These are phyloP conservation scores for Aquilaria yunnanensis DNA, from an alignment of 345 rosid genomes.

Conservation along the genomic window DNA sequence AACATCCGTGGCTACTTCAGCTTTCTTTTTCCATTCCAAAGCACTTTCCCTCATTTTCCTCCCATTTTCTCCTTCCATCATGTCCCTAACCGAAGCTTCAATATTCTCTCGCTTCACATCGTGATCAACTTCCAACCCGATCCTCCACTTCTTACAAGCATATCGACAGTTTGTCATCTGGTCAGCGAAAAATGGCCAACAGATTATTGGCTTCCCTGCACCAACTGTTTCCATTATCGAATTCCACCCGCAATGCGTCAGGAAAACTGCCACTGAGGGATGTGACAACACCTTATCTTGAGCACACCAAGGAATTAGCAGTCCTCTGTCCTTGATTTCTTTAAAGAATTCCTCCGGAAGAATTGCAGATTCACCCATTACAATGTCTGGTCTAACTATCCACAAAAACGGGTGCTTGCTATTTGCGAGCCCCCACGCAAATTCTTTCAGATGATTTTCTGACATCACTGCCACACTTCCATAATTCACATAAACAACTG, in stretches of 20 bases:
- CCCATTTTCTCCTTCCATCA: slow-evolving; percentile 8
- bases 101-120: slow-evolving; percentile 16
- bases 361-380: slow-evolving; percentile 1
- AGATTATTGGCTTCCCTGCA: slow-evolving; percentile 7
- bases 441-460: slow-evolving; percentile 9
- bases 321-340: slow-evolving; percentile 8
- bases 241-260: slow-evolving; percentile 13
- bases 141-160: slow-evolving; percentile 11
- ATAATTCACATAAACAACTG: slow-evolving; percentile 27
- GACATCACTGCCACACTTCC: slow-evolving; percentile 25
- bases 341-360: slow-evolving; percentile 6
- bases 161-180: slow-evolving; percentile 11
- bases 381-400: slow-evolving; percentile 8
- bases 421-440: slow-evolving; percentile 21
- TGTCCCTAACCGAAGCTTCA: slow-evolving; percentile 5
- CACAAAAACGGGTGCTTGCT: slow-evolving; percentile 12
- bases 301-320: slow-evolving; percentile 7
- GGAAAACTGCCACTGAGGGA: slow-evolving; percentile 2
- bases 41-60: slow-evolving; percentile 12
- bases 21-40: slow-evolving; percentile 9
- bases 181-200: slow-evolving; percentile 4
- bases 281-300: slow-evolving; percentile 11
- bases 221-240: slow-evolving; percentile 7
- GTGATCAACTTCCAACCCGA: slow-evolving; percentile 13
- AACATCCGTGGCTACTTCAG: slow-evolving; percentile 2